phyloP scores from a whole-genome alignment of 2,329 filamentous ascomycete genomes.

The Elsinoe ampelina region DNA sequence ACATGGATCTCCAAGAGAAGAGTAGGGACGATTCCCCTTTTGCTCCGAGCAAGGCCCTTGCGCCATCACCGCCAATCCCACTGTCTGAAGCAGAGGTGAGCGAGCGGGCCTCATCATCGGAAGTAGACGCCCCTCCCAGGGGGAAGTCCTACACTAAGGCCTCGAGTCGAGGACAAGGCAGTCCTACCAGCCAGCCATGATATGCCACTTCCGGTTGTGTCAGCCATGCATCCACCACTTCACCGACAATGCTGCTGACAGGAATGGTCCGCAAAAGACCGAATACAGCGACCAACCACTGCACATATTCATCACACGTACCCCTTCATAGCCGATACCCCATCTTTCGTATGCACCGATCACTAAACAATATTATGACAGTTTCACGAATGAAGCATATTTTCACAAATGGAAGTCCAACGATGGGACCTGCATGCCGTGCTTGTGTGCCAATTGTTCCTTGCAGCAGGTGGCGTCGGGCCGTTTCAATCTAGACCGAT shows the following conservation, averaged over 20 bases:
- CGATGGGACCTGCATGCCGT: no score
- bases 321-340: neutral
- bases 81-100: neutral
- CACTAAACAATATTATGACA: neutral
- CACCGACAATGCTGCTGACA: no score
- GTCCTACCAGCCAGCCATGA: neutral
- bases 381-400: neutral
- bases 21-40: neutral
- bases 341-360: neutral
- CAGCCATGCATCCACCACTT: no score
- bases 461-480: conserved; percentile 3
- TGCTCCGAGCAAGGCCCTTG: neutral
- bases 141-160: neutral
- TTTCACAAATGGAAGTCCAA: neutral
- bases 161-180: neutral
- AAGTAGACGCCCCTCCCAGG: neutral
- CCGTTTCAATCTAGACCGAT: conserved; percentile 3
- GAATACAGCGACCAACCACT: no score
- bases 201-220: no score
- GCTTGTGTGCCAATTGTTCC: neutral
- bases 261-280: no score
- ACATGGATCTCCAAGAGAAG: neutral
- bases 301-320: no score
- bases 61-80: neutral
- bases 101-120: neutral